Conservation (phyloP, 768 basidiomycete genomes). For the Calocera viscosa region DNA sequence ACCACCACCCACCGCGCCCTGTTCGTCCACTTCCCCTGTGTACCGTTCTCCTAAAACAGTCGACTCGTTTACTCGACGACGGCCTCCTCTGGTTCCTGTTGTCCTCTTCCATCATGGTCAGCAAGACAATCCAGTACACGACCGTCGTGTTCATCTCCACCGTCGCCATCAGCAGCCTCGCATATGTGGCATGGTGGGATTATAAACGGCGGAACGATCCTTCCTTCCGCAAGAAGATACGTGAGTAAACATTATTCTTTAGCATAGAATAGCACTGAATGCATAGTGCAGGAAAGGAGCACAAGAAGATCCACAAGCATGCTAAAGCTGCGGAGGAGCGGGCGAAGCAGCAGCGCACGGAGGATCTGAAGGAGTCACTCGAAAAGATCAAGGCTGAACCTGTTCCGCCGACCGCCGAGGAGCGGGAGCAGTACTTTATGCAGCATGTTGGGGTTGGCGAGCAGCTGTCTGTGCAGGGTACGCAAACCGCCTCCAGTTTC, state of each 20-base stretch:
- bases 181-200: slow-evolving; percentile 90
- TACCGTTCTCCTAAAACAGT: not conserved
- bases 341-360: slow-evolving; percentile 26
- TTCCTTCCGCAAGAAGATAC: slow-evolving; percentile 76
- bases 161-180: slow-evolving; percentile 32
- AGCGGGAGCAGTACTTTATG: slow-evolving; percentile 86
- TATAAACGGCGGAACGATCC: slow-evolving; percentile 80
- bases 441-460: slow-evolving; percentile 78
- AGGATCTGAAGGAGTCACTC: slow-evolving; percentile 51
- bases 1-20: not conserved
- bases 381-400: slow-evolving; percentile 57
- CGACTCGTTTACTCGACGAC: not conserved
- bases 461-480: slow-evolving; percentile 63
- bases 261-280: slow-evolving; percentile 6
- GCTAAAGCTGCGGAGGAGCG: slow-evolving; percentile 24
- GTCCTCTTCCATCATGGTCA: not conserved
- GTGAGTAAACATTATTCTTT: slow-evolving; percentile 36
- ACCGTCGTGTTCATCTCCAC: slow-evolving; percentile 21
- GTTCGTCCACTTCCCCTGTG: not conserved
- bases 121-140: slow-evolving; percentile 2
- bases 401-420: slow-evolving; percentile 52
- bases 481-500: slow-evolving; percentile 18
- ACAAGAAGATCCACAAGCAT: slow-evolving; percentile 72
- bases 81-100: not conserved
- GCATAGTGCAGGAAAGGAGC: slow-evolving; percentile 60